Conservation (phyloP, 306 rosid species). For the Pyrus communis region DNA sequence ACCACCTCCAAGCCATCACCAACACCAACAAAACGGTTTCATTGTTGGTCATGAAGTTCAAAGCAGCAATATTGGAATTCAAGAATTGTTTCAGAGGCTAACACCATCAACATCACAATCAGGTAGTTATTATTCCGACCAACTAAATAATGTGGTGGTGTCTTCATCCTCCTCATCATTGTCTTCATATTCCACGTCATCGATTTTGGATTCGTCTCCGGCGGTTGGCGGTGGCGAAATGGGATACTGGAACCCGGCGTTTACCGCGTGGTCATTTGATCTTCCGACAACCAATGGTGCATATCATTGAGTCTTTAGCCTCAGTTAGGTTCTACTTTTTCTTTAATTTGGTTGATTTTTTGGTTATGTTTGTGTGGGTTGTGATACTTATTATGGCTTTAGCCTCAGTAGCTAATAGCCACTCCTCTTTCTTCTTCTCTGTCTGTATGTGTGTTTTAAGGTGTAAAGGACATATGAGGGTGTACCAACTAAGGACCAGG, state of each 20-base stretch:
- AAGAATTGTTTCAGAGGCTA: constrained; percentile 74
- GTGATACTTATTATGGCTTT: constrained; percentile 35
- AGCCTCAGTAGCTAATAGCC: constrained; percentile 10
- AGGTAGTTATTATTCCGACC: constrained; percentile 21
- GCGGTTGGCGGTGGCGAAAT: constrained; percentile 47
- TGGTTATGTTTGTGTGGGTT: constrained; percentile 18
- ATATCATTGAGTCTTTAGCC: constrained; percentile 28
- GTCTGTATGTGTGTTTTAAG: constrained; percentile 27
- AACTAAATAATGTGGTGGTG: constrained; percentile 34
- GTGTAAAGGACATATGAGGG: constrained; percentile 29
- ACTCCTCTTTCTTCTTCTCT: neutral
- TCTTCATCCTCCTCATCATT: constrained; percentile 34
- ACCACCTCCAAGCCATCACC: constrained; percentile 18
- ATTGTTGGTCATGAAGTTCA: constrained; percentile 36
- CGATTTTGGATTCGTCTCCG: constrained; percentile 58
- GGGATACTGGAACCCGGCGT: constrained; percentile 80
- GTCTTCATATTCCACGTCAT: constrained; percentile 29
- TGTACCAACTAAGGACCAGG: constrained; percentile 22
- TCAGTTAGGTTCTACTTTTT: neutral
- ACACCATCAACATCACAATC: constrained; percentile 29
- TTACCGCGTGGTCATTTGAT: constrained; percentile 70
- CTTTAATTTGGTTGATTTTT: neutral
- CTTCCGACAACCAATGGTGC: constrained; percentile 78
- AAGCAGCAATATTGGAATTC: constrained; percentile 46
- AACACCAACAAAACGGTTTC: constrained; percentile 27